Evolutionary conservation across 257 asterid genomes (phyloP), one percentile per base, ranked within the genome.

Genomic region (Solanum verrucosum): DNA sequence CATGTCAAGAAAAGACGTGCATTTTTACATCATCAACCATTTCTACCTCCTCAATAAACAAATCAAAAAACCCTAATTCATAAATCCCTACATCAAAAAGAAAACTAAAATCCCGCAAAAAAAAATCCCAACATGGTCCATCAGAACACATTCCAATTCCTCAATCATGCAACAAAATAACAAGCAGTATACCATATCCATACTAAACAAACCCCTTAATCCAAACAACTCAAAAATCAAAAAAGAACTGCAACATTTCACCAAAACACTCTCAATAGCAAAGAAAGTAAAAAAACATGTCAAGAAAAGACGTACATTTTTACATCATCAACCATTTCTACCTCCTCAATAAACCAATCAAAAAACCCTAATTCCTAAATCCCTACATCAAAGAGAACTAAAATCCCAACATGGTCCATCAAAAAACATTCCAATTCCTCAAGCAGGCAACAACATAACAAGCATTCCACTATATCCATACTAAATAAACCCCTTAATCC

Each of bases 271-370:
- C 38, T 29, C 27, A 27, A 27, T 16, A 44, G 29, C 85, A 46
- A 18, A 46, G 38, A 79, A 79, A 25, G 38, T 25, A 15, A 79
- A 56, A 42, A 11, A 42, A 21, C 34, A 25, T 79, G 37, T 23
- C 21, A n/a, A 38, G 8, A 75, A 40, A 75, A 75, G 6, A 3
- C 25, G 6, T n/a, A 25, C 15, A 40, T 6, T 78, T 77, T 25
- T 14, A 78, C 92, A 83, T 84, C 86, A 88, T 87, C 88, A 91
- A 88, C 93, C 98, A 92, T 92, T 56, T 87, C 31, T 68, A 31
- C 84, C 79, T 46, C 78, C 44, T 59, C 81, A 59, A 25, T 29
- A 33, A n/a, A 84, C n/a, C 20, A 49, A 74, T 15, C 12, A 59
- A 60, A 73, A 87, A 87, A 6, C 83, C 88, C 70, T 70, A 86